These are phyloP conservation scores for Geranium brycei DNA, from an alignment of 345 rosid genomes.

Conservation along the genomic window DNA sequence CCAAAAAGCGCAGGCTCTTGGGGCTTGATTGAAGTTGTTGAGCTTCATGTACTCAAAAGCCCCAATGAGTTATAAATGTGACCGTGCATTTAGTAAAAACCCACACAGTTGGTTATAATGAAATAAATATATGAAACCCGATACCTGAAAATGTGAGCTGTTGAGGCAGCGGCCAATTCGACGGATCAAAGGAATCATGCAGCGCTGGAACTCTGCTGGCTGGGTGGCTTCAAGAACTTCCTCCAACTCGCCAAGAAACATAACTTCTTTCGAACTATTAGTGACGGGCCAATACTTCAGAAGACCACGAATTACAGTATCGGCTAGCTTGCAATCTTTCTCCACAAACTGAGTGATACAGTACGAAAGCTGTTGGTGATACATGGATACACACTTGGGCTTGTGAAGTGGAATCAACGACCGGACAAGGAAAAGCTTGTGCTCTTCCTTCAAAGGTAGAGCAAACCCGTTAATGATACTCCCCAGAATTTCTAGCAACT, in stretches of 20 bases:
- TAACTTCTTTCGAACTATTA: slow-evolving; percentile 10
- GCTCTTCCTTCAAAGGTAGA: slow-evolving; percentile 35
- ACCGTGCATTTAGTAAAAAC: too few relatives aligned
- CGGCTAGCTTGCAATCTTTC: slow-evolving; percentile 31
- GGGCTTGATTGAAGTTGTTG: too few relatives aligned
- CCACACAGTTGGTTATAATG: too few relatives aligned
- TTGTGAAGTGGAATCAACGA: slow-evolving; percentile 34
- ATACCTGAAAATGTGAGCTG: slow-evolving; percentile 35
- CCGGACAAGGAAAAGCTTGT: slow-evolving; percentile 27
- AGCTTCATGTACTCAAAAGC: too few relatives aligned
- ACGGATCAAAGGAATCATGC: slow-evolving; percentile 29
- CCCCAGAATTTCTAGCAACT: slow-evolving; percentile 29
- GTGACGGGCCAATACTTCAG: slow-evolving; percentile 32
- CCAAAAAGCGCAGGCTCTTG: too few relatives aligned
- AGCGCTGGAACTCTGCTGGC: slow-evolving; percentile 27
- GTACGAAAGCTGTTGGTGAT: slow-evolving; percentile 29
- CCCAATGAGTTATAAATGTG: too few relatives aligned
- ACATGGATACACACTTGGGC: slow-evolving; percentile 26
- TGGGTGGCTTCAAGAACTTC: slow-evolving; percentile 34
- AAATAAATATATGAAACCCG: neutral
- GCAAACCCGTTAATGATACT: slow-evolving; percentile 36
- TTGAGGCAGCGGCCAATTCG: slow-evolving; percentile 27
- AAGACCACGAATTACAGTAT: slow-evolving; percentile 27
- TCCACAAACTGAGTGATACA: slow-evolving; percentile 34
- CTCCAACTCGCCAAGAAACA: slow-evolving; percentile 27